Evolutionary conservation across 495 filamentous ascomycete species (phyloP).

Genomic region (Tuber borchii): DNA sequence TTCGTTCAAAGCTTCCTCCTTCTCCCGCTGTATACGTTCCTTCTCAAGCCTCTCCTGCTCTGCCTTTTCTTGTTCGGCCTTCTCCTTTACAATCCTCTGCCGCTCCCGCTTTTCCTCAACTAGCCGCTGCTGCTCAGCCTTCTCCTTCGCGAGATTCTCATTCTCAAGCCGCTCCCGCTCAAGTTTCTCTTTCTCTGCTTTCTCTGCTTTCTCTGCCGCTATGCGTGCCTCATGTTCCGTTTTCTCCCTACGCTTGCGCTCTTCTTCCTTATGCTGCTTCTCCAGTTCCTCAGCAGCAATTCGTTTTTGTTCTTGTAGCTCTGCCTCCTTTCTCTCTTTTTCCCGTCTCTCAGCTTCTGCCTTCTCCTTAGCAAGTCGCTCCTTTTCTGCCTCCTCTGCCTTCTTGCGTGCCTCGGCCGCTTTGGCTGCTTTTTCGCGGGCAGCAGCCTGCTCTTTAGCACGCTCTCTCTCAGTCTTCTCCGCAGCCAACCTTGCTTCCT

Average conservation of each 20-base stretch:
- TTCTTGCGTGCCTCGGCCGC: slow-evolving; percentile 12
- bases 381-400: slow-evolving; percentile 5
- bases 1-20: not conserved
- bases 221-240: slow-evolving; percentile 15
- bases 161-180: slow-evolving; percentile 17
- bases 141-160: slow-evolving; percentile 7
- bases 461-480: slow-evolving; percentile 4
- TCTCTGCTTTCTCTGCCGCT: slow-evolving; percentile 16
- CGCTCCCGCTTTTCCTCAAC: slow-evolving; percentile 6
- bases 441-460: not conserved
- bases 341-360: slow-evolving; percentile 10
- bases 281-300: slow-evolving; percentile 15
- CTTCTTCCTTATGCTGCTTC: slow-evolving; percentile 8
- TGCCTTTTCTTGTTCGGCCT: slow-evolving; percentile 11
- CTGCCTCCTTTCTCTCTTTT: slow-evolving; percentile 19
- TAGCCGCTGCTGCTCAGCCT: not conserved
- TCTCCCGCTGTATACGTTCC: slow-evolving; percentile 1
- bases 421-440: slow-evolving; percentile 10
- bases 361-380: slow-evolving; percentile 14
- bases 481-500: not conserved
- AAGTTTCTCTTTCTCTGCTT: slow-evolving; percentile 5
- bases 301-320: slow-evolving; percentile 10
- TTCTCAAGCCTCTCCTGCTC: slow-evolving; percentile 2
- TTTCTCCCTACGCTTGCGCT: slow-evolving; percentile 7
- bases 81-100: slow-evolving; percentile 1